Percentiles rank a stretch among this genome's conserved stretches.
These are phyloP conservation scores for Claviceps sp. DNA, from an alignment of 2,329 filamentous ascomycete species.

Conservation along the genomic window DNA sequence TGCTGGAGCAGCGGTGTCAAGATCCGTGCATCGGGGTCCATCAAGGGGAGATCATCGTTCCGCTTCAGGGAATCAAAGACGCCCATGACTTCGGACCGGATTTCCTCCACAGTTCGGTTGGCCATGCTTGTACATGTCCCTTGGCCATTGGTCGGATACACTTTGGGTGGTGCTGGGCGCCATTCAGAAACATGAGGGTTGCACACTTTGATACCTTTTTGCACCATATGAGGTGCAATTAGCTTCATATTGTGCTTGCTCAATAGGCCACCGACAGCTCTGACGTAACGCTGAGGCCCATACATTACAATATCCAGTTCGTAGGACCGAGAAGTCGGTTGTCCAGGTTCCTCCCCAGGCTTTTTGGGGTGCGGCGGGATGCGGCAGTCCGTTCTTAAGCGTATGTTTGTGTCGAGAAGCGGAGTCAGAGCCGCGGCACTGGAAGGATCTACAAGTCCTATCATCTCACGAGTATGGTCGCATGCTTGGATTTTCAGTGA, in stretches of 20 bases:
- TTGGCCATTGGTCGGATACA: conserved; percentile 19
- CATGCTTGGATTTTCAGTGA: conserved; percentile 55
- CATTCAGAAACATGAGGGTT: conserved; percentile 58
- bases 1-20: conserved; percentile 63
- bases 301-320: conserved; percentile 65
- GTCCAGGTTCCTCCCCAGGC: conserved; percentile 50
- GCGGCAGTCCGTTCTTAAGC: conserved; percentile 58
- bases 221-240: conserved; percentile 49
- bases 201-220: conserved; percentile 54
- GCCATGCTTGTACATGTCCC: conserved; percentile 17
- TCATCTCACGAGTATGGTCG: conserved; percentile 57
- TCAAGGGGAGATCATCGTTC: conserved; percentile 60
- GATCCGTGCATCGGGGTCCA: conserved; percentile 50
- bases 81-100: conserved; percentile 68
- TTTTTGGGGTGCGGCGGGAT: conserved; percentile 54
- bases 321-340: conserved; percentile 45
- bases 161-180: conserved; percentile 25
- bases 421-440: conserved; percentile 56
- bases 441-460: conserved; percentile 61
- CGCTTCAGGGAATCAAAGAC: conserved; percentile 79
- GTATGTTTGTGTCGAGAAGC: conserved; percentile 54
- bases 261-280: conserved; percentile 54
- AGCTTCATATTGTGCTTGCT: conserved; percentile 52
- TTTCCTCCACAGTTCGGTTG: conserved; percentile 66
- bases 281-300: conserved; percentile 53